Conservation (phyloP, 2,329 filamentous ascomycete genomes). For the Hirsutella thompsonii region DNA sequence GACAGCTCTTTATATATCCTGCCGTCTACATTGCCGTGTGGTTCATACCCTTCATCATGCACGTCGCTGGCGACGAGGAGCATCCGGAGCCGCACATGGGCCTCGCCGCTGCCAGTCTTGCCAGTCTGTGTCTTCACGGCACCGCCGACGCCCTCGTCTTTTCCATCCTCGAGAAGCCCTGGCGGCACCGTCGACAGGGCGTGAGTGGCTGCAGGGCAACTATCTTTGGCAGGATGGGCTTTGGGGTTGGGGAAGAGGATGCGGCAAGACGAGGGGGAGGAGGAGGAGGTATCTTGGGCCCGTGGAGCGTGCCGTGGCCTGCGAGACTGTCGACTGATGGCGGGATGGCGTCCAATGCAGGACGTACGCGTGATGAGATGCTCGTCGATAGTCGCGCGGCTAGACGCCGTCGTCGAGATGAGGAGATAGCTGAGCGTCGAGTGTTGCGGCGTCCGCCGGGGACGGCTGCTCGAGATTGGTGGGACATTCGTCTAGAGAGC, state of each 20-base stretch:
- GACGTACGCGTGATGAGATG: slow-evolving; percentile 39
- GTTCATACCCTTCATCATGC: slow-evolving; percentile 56
- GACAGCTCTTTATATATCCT: slow-evolving; percentile 65
- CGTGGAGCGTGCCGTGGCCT: background rate
- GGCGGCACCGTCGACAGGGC: slow-evolving; percentile 24
- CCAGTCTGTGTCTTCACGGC: slow-evolving; percentile 53
- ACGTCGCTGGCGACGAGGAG: slow-evolving; percentile 30
- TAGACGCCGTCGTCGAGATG: slow-evolving; percentile 32
- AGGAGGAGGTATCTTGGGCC: background rate
- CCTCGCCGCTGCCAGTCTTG: slow-evolving; percentile 39
- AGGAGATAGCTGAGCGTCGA: slow-evolving; percentile 27
- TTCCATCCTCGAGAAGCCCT: slow-evolving; percentile 56
- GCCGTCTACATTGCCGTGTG: slow-evolving; percentile 60
- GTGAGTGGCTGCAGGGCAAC: background rate
- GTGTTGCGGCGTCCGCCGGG: slow-evolving; percentile 7
- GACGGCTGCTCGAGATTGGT: slow-evolving; percentile 14
- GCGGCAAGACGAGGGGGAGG: background rate
- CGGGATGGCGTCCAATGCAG: slow-evolving; percentile 13
- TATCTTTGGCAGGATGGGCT: background rate
- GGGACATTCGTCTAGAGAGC: slow-evolving; percentile 12
- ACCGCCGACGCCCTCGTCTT: slow-evolving; percentile 58
- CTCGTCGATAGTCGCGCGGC: slow-evolving; percentile 35
- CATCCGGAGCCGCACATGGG: slow-evolving; percentile 33
- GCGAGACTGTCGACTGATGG: slow-evolving; percentile 2
- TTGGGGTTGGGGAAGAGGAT: background rate